Evolutionary conservation across 2,329 filamentous ascomycete species (phyloP).

Genomic region (Calcarisporium arbuscula): DNA sequence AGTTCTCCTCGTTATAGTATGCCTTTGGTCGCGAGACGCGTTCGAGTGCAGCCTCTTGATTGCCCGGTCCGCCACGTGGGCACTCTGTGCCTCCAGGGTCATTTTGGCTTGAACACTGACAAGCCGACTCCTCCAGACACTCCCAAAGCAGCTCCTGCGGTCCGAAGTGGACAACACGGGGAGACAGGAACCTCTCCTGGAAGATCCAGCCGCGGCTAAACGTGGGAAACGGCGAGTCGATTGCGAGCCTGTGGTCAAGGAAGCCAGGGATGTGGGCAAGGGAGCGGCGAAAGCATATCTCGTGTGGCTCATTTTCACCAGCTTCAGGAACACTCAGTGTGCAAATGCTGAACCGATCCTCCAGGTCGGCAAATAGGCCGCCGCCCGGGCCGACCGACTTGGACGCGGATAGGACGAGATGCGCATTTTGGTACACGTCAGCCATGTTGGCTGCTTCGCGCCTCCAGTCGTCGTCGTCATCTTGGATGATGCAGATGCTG

Average conservation of each 20-base stretch:
- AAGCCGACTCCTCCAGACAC: slow-evolving; percentile 6
- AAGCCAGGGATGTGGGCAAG: slow-evolving; percentile 8
- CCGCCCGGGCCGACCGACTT: slow-evolving; percentile 1
- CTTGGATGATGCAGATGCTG: slow-evolving; percentile 14
- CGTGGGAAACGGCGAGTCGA: slow-evolving; percentile 4
- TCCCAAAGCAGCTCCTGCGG: slow-evolving; percentile 12
- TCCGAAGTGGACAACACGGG: slow-evolving; percentile 10
- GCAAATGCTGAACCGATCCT: neutral
- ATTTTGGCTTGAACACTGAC: slow-evolving; percentile 7
- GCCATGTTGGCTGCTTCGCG: slow-evolving; percentile 11
- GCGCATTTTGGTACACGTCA: slow-evolving; percentile 9
- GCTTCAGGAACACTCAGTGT: neutral
- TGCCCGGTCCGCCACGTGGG: neutral
- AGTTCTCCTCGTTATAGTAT: slow-evolving; percentile 1
- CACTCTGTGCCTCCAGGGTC: neutral
- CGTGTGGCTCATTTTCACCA: neutral
- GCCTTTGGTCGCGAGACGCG: slow-evolving; percentile 2
- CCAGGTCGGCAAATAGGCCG: slow-evolving; percentile 5
- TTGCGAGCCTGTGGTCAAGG: slow-evolving; percentile 7
- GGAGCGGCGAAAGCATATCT: slow-evolving; percentile 8
- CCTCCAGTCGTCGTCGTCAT: slow-evolving; percentile 10
- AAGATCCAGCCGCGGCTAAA: slow-evolving; percentile 11
- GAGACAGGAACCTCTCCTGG: slow-evolving; percentile 9
- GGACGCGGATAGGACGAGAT: slow-evolving; percentile 9
- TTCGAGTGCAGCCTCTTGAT: neutral